Evolutionary conservation across 2,329 filamentous ascomycete species (phyloP).

Genomic region (Taxawa tesnikishii): DNA sequence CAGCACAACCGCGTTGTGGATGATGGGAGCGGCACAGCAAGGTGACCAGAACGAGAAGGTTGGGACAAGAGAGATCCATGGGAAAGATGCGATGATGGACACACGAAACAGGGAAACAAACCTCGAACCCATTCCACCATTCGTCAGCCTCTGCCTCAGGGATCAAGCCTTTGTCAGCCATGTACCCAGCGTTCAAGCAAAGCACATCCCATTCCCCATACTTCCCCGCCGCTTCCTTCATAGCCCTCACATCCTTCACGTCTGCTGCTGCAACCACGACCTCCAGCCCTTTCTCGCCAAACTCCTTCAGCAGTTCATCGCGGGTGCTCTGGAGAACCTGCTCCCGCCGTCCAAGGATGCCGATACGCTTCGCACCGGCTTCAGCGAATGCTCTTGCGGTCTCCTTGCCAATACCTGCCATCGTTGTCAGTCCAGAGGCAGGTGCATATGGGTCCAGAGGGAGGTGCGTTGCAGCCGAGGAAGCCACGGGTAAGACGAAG

Average conservation of each 20-base stretch:
- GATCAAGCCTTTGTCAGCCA: not conserved
- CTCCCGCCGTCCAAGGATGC: constrained; percentile 29
- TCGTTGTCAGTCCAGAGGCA: too few relatives aligned
- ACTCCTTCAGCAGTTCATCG: constrained; percentile 18
- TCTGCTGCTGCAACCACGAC: constrained; percentile 15
- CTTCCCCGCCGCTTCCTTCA: constrained; percentile 5
- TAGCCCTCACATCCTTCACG: constrained; percentile 10
- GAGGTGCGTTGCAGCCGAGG: too few relatives aligned
- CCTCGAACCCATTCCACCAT: constrained; percentile 3
- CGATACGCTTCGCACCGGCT: constrained; percentile 31
- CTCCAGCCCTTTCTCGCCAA: constrained; percentile 21
- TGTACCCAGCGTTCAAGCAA: constrained; percentile 1
- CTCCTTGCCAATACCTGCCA: constrained; percentile 33
- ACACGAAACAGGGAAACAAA: too few relatives aligned
- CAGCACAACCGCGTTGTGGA: too few relatives aligned
- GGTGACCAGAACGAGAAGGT: too few relatives aligned
- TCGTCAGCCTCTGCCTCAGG: not conserved
- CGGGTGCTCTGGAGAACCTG: constrained; percentile 23
- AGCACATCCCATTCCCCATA: constrained; percentile 3
- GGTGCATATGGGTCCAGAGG: too few relatives aligned
- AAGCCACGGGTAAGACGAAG: too few relatives aligned
- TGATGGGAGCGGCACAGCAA: too few relatives aligned
- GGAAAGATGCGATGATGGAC: too few relatives aligned
- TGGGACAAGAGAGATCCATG: too few relatives aligned
- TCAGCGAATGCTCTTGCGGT: constrained; percentile 30